phyloP scores from a whole-genome alignment of 2,329 filamentous ascomycete genomes.

The Hypoxylon sp. region DNA sequence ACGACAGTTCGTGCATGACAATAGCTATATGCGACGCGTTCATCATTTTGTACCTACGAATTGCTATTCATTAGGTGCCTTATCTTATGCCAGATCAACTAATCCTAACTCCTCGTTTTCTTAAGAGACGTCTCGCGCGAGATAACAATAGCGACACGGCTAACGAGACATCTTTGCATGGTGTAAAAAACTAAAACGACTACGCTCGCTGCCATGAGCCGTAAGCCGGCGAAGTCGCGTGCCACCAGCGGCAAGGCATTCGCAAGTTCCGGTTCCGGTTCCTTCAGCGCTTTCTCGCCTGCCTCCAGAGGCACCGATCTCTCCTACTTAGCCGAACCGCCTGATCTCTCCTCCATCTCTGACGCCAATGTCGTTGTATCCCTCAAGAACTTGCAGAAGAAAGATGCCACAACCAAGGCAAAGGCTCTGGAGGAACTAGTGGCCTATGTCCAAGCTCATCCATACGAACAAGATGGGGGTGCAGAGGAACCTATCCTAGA shows the following conservation, averaged over 20 bases:
- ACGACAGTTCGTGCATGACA: no score
- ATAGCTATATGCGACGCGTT: constrained; percentile 5
- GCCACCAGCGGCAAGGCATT: constrained; percentile 51
- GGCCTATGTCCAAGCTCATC: constrained; percentile 70
- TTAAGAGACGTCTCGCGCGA: not conserved
- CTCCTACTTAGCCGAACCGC: constrained; percentile 89
- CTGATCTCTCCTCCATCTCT: constrained; percentile 82
- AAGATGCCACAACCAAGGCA: constrained; percentile 90
- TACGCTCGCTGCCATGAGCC: constrained; percentile 50
- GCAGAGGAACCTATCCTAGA: constrained; percentile 87
- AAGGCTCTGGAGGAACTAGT: constrained; percentile 92
- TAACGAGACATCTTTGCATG: constrained; percentile 5
- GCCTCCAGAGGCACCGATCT: constrained; percentile 67
- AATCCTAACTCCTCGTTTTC: not conserved
- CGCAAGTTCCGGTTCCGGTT: constrained; percentile 38
- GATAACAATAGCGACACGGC: constrained; percentile 2
- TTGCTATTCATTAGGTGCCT: not conserved
- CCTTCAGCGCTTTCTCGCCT: constrained; percentile 58
- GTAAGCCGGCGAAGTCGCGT: constrained; percentile 51
- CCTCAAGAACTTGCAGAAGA: constrained; percentile 95
- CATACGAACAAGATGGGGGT: constrained; percentile 69
- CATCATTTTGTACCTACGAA: not conserved
- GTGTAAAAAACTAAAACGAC: constrained; percentile 8
- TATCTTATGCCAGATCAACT: no score
- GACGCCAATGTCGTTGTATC: constrained; percentile 87